Conservation (phyloP, 352 stramenopile genomes). For the Plasmopara viticola region DNA sequence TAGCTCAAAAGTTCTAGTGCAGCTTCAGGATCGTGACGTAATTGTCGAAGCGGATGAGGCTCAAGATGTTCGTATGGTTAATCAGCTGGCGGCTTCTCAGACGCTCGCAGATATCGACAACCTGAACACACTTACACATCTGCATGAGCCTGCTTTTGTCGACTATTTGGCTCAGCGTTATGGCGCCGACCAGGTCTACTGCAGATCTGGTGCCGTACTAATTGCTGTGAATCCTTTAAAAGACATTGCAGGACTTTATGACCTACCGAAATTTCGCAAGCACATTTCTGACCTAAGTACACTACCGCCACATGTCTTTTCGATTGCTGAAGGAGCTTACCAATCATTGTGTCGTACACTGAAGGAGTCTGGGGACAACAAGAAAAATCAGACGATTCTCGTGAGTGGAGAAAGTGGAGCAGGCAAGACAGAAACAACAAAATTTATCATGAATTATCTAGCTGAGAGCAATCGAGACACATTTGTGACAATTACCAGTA, state of each 20-base stretch:
- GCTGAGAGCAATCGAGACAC: constrained; percentile 20
- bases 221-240: constrained; percentile 83
- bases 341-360: constrained; percentile 40
- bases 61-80: constrained; percentile 48
- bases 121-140: constrained; percentile 62
- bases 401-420: constrained; percentile 93
- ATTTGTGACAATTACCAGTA: constrained; percentile 4
- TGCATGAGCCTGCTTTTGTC: constrained; percentile 77
- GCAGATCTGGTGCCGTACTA: constrained; percentile 56
- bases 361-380: constrained; percentile 42
- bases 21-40: constrained; percentile 35
- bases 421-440: constrained; percentile 96
- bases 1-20: constrained; percentile 27
- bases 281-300: constrained; percentile 22
- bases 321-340: constrained; percentile 67
- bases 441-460: constrained; percentile 81
- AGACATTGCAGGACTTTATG: constrained; percentile 59
- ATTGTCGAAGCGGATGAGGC: constrained; percentile 38
- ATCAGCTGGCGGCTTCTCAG: constrained; percentile 29
- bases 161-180: constrained; percentile 76
- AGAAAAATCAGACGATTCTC: constrained; percentile 90
- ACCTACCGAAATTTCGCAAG: constrained; percentile 34
- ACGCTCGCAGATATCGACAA: constrained; percentile 59
- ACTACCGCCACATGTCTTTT: constrained; percentile 76
- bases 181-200: constrained; percentile 68